Evolutionary conservation across 345 rosid species (phyloP).

Genomic region (Populus pruinosa): DNA sequence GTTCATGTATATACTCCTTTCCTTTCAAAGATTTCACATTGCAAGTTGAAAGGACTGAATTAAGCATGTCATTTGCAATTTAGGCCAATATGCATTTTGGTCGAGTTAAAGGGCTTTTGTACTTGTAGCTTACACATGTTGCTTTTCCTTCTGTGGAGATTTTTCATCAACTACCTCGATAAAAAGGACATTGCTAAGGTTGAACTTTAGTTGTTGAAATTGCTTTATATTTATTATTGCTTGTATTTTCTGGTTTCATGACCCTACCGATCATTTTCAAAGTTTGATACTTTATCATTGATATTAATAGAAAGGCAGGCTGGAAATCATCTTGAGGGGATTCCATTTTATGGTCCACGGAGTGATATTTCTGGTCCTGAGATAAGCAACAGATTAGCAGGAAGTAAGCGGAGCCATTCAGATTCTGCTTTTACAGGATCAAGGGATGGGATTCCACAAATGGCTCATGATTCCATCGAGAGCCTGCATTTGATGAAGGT

Average conservation of each 20-base stretch:
- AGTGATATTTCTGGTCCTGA: constrained; percentile 64
- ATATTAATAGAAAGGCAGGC: constrained; percentile 53
- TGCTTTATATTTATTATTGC: neutral
- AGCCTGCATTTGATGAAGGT: constrained; percentile 80
- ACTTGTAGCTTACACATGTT: neutral
- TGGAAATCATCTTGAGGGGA: constrained; percentile 75
- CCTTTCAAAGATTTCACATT: neutral
- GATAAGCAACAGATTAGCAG: constrained; percentile 54
- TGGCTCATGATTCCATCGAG: constrained; percentile 64
- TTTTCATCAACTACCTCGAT: neutral
- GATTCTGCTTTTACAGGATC: constrained; percentile 60
- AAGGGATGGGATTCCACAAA: constrained; percentile 35
- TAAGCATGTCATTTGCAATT: constrained; percentile 1
- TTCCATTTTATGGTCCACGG: constrained; percentile 71
- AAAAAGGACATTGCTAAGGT: neutral
- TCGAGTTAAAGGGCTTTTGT: neutral
- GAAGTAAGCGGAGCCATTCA: constrained; percentile 73
- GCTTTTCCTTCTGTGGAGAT: neutral
- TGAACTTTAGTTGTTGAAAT: constrained; percentile 11
- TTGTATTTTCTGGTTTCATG: constrained; percentile 9
- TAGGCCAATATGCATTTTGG: neutral
- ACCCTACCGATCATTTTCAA: constrained; percentile 8
- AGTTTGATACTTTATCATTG: constrained; percentile 32
- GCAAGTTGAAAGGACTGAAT: constrained; percentile 3
- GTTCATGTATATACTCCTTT: neutral